Conservation (phyloP, 352 stramenopile genomes). For the Globisporangium parvum region DNA sequence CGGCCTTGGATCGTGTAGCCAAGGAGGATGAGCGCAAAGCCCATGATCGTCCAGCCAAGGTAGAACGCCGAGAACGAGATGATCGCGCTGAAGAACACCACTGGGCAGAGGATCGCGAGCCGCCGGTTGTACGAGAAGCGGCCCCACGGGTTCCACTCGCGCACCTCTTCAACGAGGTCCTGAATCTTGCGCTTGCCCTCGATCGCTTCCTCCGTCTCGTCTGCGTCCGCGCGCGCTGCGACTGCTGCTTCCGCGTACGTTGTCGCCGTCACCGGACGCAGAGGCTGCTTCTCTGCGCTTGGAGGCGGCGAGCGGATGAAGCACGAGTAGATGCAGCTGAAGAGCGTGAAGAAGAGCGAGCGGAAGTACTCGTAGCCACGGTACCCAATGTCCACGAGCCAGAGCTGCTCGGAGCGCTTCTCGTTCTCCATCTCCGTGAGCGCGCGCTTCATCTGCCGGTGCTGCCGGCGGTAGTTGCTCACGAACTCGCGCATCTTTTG, state of each 20-base stretch:
- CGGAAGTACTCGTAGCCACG: slow-evolving; percentile 67
- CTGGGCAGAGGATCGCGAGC: slow-evolving; percentile 54
- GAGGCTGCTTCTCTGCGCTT: slow-evolving; percentile 19
- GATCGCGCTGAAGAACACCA: slow-evolving; percentile 72
- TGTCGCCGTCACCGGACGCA: slow-evolving; percentile 10
- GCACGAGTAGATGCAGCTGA: slow-evolving; percentile 32
- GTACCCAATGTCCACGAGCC: slow-evolving; percentile 82
- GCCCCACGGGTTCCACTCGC: slow-evolving; percentile 66
- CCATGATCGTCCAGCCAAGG: slow-evolving; percentile 79
- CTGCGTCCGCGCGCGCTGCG: slow-evolving; percentile 26
- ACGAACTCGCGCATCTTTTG: slow-evolving; percentile 86
- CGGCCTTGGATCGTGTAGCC: slow-evolving; percentile 75
- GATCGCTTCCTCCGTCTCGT: slow-evolving; percentile 56
- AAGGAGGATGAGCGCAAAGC: slow-evolving; percentile 70
- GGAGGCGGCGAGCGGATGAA: background rate
- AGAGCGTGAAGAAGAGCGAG: slow-evolving; percentile 50
- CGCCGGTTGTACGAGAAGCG: slow-evolving; percentile 70
- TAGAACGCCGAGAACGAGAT: slow-evolving; percentile 81
- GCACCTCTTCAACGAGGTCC: slow-evolving; percentile 37
- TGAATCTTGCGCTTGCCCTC: slow-evolving; percentile 49
- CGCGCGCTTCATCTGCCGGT: slow-evolving; percentile 67
- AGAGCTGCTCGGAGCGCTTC: slow-evolving; percentile 77
- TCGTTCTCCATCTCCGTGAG: slow-evolving; percentile 73
- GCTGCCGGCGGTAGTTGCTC: slow-evolving; percentile 76
- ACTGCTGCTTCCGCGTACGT: slow-evolving; percentile 9